A percentile compares a stretch with the other conserved stretches of the same genome.
Evolutionary conservation across 2,329 filamentous ascomycete genomes (phyloP).

Genomic region (Sporothrix inflata): DNA sequence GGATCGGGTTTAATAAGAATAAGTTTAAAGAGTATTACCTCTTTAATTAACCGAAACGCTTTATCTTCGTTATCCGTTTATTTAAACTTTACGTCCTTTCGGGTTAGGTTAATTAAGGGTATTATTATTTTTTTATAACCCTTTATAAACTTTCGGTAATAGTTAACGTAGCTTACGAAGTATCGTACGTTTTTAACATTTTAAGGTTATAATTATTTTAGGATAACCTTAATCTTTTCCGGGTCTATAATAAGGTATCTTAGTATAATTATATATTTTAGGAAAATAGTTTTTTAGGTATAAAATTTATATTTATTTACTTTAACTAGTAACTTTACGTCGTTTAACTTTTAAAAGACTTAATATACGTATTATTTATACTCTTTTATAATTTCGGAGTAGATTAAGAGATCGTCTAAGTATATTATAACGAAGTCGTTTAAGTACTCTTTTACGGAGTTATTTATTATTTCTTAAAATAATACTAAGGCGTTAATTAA

Average conservation of each 20-base stretch:
- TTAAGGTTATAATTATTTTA: neutral
- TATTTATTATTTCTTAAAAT: neutral
- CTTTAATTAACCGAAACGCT: no score
- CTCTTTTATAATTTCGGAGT: neutral
- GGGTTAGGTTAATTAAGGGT: neutral
- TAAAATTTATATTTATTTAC: neutral
- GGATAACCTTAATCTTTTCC: no score
- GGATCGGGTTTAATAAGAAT: neutral
- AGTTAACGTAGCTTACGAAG: neutral
- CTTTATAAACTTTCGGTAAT: neutral
- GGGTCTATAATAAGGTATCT: neutral
- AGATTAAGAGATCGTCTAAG: neutral
- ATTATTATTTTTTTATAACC: neutral
- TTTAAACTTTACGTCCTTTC: neutral
- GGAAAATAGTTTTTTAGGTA: neutral
- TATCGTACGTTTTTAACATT: neutral
- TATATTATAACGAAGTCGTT: neutral
- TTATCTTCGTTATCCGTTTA: no score
- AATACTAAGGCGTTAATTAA: no score
- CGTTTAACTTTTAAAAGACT: neutral
- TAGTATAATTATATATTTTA: neutral
- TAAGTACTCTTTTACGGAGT: neutral
- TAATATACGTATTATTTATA: neutral
- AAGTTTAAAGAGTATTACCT: neutral
- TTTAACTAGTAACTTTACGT: neutral